A percentile compares a stretch with the other conserved stretches of the same genome.
Conservation (phyloP, 441 rosid genomes). For the Euphorbia schlechtendalii region DNA sequence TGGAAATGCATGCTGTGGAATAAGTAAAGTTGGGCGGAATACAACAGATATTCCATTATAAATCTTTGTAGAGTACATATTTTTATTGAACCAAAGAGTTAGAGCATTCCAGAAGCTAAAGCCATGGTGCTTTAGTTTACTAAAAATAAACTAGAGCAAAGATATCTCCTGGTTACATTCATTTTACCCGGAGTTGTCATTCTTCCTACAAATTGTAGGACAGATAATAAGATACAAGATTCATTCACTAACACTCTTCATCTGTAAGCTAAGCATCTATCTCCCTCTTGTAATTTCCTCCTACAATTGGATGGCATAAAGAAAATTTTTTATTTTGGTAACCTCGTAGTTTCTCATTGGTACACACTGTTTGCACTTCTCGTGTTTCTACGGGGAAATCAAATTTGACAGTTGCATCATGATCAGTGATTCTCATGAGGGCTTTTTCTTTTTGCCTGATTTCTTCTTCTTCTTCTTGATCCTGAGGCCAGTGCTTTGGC, state of each 20-base stretch:
- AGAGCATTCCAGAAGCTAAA: conserved; percentile 68
- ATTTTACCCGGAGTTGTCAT: neutral
- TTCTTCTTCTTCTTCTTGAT: conserved; percentile 61
- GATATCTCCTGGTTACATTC: neutral
- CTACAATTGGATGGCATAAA: neutral
- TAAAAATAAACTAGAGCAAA: neutral
- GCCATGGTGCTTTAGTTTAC: conserved; percentile 42
- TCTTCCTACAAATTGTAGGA: neutral
- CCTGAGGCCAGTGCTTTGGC: conserved; percentile 32
- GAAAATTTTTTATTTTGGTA: neutral
- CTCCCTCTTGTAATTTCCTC: neutral
- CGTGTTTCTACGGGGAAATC: too few relatives aligned
- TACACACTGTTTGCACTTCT: neutral
- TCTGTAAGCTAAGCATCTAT: neutral
- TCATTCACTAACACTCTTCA: neutral
- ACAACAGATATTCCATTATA: too few relatives aligned
- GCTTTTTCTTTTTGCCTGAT: conserved; percentile 48
- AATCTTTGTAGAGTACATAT: too few relatives aligned
- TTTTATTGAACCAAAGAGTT: too few relatives aligned
- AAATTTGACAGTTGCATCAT: neutral
- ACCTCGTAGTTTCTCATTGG: neutral
- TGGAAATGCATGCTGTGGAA: too few relatives aligned
- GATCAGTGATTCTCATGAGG: conserved; percentile 4
- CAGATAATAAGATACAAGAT: neutral
- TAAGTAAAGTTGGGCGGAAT: too few relatives aligned